Conservation (phyloP, 805 yeast genomes). For the Schizosaccharomyces pombe region DNA sequence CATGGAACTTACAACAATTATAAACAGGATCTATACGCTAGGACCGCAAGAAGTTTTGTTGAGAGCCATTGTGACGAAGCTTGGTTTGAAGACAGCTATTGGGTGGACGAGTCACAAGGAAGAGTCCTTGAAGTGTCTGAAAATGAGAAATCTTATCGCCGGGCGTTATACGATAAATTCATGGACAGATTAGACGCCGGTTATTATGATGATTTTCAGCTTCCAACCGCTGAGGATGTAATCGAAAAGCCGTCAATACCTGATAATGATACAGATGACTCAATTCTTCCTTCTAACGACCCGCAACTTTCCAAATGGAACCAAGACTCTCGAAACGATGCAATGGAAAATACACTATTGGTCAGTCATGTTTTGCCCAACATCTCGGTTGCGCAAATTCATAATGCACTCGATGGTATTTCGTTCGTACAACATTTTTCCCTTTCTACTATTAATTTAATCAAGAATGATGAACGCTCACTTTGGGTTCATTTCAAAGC, state of each 20-base stretch:
- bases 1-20: conserved; percentile 7
- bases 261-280: not conserved
- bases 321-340: not conserved
- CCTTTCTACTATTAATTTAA: not conserved
- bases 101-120: conserved; percentile 3
- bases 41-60: conserved; percentile 10
- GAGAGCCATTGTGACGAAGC: conserved; percentile 8
- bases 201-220: conserved; percentile 7
- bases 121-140: not conserved
- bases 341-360: not conserved
- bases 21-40: conserved; percentile 9
- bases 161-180: conserved; percentile 1
- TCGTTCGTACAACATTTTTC: not conserved
- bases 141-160: not conserved
- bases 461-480: not conserved
- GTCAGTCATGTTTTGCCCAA: not conserved
- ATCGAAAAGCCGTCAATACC: not conserved
- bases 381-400: not conserved
- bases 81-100: conserved; percentile 11
- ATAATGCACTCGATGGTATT: not conserved
- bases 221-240: conserved; percentile 4
- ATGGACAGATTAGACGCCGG: conserved; percentile 8
- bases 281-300: not conserved
- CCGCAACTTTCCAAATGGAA: not conserved
- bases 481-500: not conserved